Base-by-base conservation (phyloP, 306 rosid genomes). In the Quillaja saponaria region DNA sequence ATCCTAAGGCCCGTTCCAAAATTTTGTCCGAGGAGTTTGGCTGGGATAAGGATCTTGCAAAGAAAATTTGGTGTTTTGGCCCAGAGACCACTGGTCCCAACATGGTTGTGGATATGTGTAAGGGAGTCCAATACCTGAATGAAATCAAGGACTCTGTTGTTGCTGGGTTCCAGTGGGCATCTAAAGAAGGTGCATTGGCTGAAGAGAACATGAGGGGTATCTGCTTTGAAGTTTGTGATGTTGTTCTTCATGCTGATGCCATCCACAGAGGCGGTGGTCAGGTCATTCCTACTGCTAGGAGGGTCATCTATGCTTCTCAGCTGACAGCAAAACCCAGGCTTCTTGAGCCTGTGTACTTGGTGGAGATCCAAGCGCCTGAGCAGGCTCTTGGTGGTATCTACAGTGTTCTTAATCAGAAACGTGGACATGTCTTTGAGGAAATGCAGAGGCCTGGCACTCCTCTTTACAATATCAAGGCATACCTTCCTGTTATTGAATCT, bases 251-350 rank as follows among this genome's bases (percentile, higher is more conserved):
- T 3, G 66, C 91, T 49, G 95, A 87, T 73, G 89, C 91, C 48
- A 87, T 87, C 40, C 95, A 87, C 82, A 82, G 91, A 74, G 91
- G 95, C 0, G 95, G 91, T 64, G 96, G 96, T 35, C 96, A 88
- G 75, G 72, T 90, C 37, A 90, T 90, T 59, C 89, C 96, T 0
- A 90, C 96, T 2, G 95, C 91, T 1, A 79, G 96, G 65, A 80
- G 95, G 44, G 96, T 90, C 0, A 78, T 86, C 53, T 86, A 84
- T 41, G 96, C 91, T 12, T 78, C 96, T 8, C 87, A 83, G 76
- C 0, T 85, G 10, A 88, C 96, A 0, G 87, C 92, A 16, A 85
- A 88, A 52, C 96, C 96, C 10, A 82, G 95, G 71, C 95, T 86
- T 52, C 87, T 90, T 1, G 97, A 90, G 70, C 97, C 95, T 0